Evolutionary conservation across 495 filamentous ascomycete genomes (phyloP).

Genomic region (Tirmania nivea): DNA sequence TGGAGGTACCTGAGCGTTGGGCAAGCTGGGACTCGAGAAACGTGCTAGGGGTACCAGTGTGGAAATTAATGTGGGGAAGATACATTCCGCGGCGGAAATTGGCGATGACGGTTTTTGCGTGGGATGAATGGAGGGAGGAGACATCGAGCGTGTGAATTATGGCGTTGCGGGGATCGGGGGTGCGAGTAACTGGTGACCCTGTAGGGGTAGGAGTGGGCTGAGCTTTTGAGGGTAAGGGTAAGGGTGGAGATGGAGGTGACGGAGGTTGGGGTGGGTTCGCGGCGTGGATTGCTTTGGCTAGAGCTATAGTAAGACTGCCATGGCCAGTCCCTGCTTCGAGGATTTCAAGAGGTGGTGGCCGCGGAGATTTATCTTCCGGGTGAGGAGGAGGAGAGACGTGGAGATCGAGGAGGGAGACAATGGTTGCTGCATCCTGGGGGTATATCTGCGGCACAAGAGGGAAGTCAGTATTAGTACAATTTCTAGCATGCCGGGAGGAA

Average conservation of each 20-base stretch:
- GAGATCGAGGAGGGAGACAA: conserved; percentile 53
- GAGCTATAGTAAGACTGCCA: conserved; percentile 49
- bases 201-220: conserved; percentile 1
- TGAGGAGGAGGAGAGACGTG: conserved; percentile 28
- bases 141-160: conserved; percentile 52
- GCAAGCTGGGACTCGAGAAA: conserved; percentile 35
- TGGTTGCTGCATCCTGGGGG: conserved; percentile 44
- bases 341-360: conserved; percentile 33
- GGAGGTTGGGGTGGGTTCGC: conserved; percentile 33
- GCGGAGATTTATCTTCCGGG: conserved; percentile 13
- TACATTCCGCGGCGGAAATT: conserved; percentile 53
- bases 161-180: conserved; percentile 29
- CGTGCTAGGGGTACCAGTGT: conserved; percentile 39
- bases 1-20: conserved; percentile 8
- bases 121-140: conserved; percentile 32
- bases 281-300: conserved; percentile 53
- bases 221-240: neutral
- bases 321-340: conserved; percentile 67
- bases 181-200: conserved; percentile 15
- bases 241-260: neutral
- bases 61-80: conserved; percentile 42
- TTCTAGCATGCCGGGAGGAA: neutral
- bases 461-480: conserved; percentile 5
- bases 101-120: conserved; percentile 36
- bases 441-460: conserved; percentile 35